phyloP scores from a whole-genome alignment of 805 yeast genomes.

The Ogataea zsoltii region DNA sequence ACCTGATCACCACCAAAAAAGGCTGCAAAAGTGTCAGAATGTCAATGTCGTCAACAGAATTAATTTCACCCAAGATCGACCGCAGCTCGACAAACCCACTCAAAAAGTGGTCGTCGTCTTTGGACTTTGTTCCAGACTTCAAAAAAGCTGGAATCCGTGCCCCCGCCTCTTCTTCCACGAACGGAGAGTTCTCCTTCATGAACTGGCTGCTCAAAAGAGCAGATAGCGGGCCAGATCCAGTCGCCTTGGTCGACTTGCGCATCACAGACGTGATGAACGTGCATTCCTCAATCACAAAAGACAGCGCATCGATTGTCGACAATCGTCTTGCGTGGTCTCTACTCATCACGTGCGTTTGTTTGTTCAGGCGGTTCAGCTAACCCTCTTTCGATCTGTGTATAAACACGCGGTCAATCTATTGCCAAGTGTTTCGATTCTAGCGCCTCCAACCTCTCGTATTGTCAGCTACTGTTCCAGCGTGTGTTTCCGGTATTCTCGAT shows the following conservation, averaged over 20 bases:
- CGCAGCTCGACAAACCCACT: slow-evolving; percentile 80
- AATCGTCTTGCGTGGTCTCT: slow-evolving; percentile 2
- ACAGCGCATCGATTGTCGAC: slow-evolving; percentile 67
- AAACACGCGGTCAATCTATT: neutral
- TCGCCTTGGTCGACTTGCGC: slow-evolving; percentile 80
- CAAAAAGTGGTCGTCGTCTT: slow-evolving; percentile 56
- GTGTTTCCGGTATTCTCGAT: neutral
- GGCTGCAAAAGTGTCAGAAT: slow-evolving; percentile 80
- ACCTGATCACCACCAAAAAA: slow-evolving; percentile 76
- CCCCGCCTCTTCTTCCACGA: slow-evolving; percentile 30
- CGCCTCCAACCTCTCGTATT: neutral
- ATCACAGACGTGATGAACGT: slow-evolving; percentile 82
- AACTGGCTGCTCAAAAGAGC: slow-evolving; percentile 70
- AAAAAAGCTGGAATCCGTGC: slow-evolving; percentile 29
- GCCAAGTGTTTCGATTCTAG: neutral
- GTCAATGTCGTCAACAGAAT: slow-evolving; percentile 57
- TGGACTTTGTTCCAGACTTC: slow-evolving; percentile 30
- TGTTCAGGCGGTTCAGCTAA: slow-evolving; percentile 1
- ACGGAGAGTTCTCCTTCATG: slow-evolving; percentile 30
- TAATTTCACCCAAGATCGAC: slow-evolving; percentile 60
- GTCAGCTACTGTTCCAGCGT: neutral
- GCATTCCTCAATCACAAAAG: slow-evolving; percentile 86
- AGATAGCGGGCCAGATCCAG: slow-evolving; percentile 69
- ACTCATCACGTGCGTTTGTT: neutral
- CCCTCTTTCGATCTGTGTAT: slow-evolving; percentile 5